These are phyloP conservation scores for Ceratobasidium theobromae DNA, from an alignment of 1,284 basidiomycete genomes.

Conservation along the genomic window DNA sequence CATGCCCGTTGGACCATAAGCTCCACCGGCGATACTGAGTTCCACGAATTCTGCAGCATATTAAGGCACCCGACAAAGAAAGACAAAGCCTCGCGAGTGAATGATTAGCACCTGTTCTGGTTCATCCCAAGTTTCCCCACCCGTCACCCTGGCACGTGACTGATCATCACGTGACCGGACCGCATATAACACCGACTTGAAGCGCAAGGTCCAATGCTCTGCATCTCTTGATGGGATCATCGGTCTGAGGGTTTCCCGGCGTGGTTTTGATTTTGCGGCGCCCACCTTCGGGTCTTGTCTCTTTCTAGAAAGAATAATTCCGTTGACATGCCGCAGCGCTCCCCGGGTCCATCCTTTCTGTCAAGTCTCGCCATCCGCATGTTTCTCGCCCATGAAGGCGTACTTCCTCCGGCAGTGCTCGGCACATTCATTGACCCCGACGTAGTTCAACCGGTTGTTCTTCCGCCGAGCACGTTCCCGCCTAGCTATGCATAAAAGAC, in stretches of 20 bases:
- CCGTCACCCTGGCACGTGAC: conserved; percentile 17
- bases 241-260: conserved; percentile 17
- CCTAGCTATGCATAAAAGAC: too few relatives aligned
- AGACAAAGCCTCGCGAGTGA: background rate
- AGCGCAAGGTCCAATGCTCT: conserved; percentile 9
- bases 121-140: background rate
- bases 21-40: conserved; percentile 58
- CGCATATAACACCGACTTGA: conserved; percentile 2
- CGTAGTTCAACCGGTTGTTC: conserved; percentile 2
- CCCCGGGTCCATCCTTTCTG: too few relatives aligned
- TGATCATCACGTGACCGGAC: conserved; percentile 16
- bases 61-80: conserved; percentile 1
- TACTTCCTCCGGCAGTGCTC: conserved; percentile 1
- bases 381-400: background rate
- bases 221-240: background rate
- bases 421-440: background rate
- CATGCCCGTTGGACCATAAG: conserved; percentile 80
- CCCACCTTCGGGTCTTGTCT: background rate
- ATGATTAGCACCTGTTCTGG: background rate
- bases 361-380: background rate
- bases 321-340: background rate
- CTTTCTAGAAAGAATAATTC: conserved; percentile 6
- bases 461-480: conserved; percentile 19
- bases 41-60: conserved; percentile 38
- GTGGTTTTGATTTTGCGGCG: conserved; percentile 2